Conservation (phyloP, 2,329 filamentous ascomycete species). For the Chaetomium globosum region DNA sequence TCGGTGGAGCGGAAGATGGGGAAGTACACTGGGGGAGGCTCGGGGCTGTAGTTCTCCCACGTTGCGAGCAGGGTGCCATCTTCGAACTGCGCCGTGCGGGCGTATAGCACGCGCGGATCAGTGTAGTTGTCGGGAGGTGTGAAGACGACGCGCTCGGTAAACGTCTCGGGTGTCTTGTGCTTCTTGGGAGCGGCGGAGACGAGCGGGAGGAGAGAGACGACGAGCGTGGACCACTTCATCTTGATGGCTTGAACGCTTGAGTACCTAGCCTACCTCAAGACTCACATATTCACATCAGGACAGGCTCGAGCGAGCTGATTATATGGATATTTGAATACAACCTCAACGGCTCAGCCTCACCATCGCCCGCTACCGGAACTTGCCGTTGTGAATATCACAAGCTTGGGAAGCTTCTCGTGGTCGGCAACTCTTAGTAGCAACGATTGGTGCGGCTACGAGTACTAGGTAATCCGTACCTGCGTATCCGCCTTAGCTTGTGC, state of each 20-base stretch:
- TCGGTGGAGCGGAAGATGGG: constrained; percentile 59
- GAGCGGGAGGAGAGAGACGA: constrained; percentile 16
- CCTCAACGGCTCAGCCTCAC: neutral
- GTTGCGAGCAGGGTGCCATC: constrained; percentile 55
- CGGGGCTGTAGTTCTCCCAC: constrained; percentile 56
- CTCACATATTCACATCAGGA: too few relatives aligned
- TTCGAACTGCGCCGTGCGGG: constrained; percentile 49
- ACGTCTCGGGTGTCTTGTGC: constrained; percentile 23
- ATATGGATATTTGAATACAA: neutral
- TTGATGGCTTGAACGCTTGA: neutral
- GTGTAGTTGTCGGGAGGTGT: constrained; percentile 50
- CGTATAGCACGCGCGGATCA: constrained; percentile 44
- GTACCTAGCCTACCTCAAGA: neutral
- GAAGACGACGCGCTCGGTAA: constrained; percentile 44
- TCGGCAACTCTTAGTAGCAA: too few relatives aligned
- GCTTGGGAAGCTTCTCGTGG: neutral
- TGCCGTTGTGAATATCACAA: neutral
- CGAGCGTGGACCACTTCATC: constrained; percentile 23
- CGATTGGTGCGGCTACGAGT: constrained; percentile 4
- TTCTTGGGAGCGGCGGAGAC: constrained; percentile 24
- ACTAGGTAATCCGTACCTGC: constrained; percentile 4
- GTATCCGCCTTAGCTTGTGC: neutral
- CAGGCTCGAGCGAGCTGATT: neutral
- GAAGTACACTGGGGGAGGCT: constrained; percentile 49
- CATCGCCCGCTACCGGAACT: neutral